phyloP scores from a whole-genome alignment of 2,329 filamentous ascomycete genomes.

The Stylonectria norvegica region DNA sequence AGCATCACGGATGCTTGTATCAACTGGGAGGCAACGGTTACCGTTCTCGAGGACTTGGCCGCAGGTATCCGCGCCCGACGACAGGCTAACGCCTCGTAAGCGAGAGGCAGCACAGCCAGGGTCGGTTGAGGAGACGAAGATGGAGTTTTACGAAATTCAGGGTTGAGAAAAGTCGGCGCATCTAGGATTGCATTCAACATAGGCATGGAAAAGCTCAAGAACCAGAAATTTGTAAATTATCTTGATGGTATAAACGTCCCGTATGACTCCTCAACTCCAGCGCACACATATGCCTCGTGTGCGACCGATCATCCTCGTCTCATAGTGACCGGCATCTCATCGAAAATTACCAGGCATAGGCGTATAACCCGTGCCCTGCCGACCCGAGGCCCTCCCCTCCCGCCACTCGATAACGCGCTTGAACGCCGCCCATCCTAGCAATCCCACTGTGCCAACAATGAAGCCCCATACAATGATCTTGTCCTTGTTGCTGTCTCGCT shows the following conservation, averaged over 20 bases:
- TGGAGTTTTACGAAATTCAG: constrained; percentile 23
- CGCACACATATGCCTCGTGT: constrained; percentile 2
- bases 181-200: constrained; percentile 26
- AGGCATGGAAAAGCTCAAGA: constrained; percentile 12
- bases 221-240: too few relatives aligned
- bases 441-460: constrained; percentile 54
- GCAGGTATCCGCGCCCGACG: constrained; percentile 77
- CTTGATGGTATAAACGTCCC: constrained; percentile 5
- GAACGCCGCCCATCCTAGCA: constrained; percentile 58
- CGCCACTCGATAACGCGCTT: constrained; percentile 46
- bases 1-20: constrained; percentile 97
- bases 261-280: constrained; percentile 1
- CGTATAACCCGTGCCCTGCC: constrained; percentile 29
- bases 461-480: constrained; percentile 64
- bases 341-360: constrained; percentile 27
- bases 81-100: constrained; percentile 42
- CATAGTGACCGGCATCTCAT: constrained; percentile 5
- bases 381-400: constrained; percentile 29
- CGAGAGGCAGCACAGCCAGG: constrained; percentile 14
- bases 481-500: constrained; percentile 65
- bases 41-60: constrained; percentile 79
- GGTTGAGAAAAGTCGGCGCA: constrained; percentile 23
- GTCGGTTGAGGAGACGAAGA: constrained; percentile 5
- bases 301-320: too few relatives aligned
- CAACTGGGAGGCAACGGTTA: constrained; percentile 80